These are phyloP conservation scores for Lepidium campestre DNA, from an alignment of 441 rosid species.

Conservation along the genomic window DNA sequence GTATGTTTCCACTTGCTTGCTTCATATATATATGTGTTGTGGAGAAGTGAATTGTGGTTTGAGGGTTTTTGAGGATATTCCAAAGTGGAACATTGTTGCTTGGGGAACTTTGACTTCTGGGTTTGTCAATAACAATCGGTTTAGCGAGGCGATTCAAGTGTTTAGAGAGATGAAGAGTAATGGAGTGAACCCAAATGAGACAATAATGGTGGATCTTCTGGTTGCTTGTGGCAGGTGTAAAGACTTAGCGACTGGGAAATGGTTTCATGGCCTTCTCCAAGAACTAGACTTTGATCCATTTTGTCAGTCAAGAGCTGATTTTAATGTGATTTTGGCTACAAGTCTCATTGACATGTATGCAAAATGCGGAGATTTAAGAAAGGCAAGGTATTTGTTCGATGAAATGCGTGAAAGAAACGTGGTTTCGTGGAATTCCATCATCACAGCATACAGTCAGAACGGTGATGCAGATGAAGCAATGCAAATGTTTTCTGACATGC, in stretches of 20 bases:
- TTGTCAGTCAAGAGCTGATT: neutral
- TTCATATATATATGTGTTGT: conserved; percentile 34
- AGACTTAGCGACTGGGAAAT: conserved; percentile 24
- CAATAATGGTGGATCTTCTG: conserved; percentile 28
- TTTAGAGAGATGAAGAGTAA: conserved; percentile 25
- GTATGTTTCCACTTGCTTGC: conserved; percentile 37
- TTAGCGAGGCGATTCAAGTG: conserved; percentile 14
- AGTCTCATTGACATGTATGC: conserved; percentile 32
- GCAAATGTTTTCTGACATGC: conserved; percentile 16
- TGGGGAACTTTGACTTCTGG: conserved; percentile 37
- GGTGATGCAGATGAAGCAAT: conserved; percentile 25
- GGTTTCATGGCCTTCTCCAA: conserved; percentile 26
- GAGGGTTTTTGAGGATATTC: conserved; percentile 29
- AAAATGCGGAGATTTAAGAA: conserved; percentile 29
- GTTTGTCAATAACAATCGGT: conserved; percentile 23
- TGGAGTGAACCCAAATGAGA: conserved; percentile 29
- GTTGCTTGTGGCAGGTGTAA: conserved; percentile 30
- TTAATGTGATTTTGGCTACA: conserved; percentile 32
- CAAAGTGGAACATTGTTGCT: conserved; percentile 33
- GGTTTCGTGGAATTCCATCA: conserved; percentile 34
- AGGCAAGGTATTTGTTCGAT: conserved; percentile 31
- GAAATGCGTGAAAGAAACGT: conserved; percentile 32
- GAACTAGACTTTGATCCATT: conserved; percentile 29
- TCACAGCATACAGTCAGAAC: conserved; percentile 30
- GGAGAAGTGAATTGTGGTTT: conserved; percentile 25